Conservation (phyloP, 805 yeast genomes). For the Yamadazyma ubonensis region DNA sequence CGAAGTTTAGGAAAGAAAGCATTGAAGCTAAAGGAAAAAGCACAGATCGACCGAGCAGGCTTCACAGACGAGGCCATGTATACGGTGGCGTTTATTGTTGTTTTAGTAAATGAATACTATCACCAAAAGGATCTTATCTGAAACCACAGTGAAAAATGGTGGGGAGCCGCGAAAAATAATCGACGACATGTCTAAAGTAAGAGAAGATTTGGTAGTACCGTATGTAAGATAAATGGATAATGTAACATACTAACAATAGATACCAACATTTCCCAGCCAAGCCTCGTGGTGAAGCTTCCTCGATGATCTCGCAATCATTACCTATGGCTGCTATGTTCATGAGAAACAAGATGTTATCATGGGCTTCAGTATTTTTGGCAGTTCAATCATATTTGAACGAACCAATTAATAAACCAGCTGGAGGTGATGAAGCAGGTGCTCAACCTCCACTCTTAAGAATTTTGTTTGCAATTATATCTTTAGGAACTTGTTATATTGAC, state of each 20-base stretch:
- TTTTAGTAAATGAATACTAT: slow-evolving; percentile 32
- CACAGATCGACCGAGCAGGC: not conserved
- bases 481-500: slow-evolving; percentile 56
- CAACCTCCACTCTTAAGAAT: slow-evolving; percentile 51
- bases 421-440: slow-evolving; percentile 17
- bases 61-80: slow-evolving; percentile 17
- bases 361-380: slow-evolving; percentile 55
- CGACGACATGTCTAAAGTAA: slow-evolving; percentile 25
- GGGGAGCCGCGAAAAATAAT: slow-evolving; percentile 4
- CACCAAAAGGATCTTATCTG: slow-evolving; percentile 30
- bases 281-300: slow-evolving; percentile 42
- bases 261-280: slow-evolving; percentile 51
- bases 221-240: slow-evolving; percentile 18
- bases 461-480: slow-evolving; percentile 45
- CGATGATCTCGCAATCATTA: slow-evolving; percentile 52
- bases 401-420: slow-evolving; percentile 32
- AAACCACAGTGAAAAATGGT: not conserved
- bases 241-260: slow-evolving; percentile 20
- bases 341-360: slow-evolving; percentile 54
- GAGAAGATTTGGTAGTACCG: slow-evolving; percentile 36
- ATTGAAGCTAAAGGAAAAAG: slow-evolving; percentile 19
- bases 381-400: slow-evolving; percentile 48
- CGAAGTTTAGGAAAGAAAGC: slow-evolving; percentile 42
- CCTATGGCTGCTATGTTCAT: slow-evolving; percentile 72
- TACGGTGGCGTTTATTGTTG: slow-evolving; percentile 31